Conservation (phyloP, 768 basidiomycete species). For the Paxillus ammoniavirescens region DNA sequence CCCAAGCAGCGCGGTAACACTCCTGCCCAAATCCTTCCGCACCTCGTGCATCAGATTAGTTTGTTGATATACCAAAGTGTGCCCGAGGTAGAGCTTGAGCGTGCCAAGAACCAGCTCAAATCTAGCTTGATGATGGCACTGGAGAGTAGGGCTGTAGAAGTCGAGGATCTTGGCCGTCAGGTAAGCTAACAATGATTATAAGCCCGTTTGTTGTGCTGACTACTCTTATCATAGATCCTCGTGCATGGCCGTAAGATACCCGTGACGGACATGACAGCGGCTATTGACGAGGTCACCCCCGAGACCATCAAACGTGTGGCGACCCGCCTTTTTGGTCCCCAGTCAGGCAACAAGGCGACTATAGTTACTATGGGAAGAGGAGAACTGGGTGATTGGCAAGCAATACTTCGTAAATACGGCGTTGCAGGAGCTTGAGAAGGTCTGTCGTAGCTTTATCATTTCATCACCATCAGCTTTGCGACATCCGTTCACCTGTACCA, state of each 20-base stretch:
- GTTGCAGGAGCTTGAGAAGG: slow-evolving; percentile 37
- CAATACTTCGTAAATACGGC: slow-evolving; percentile 68
- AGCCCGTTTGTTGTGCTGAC: neutral
- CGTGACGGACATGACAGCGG: slow-evolving; percentile 86
- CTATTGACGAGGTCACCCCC: slow-evolving; percentile 74
- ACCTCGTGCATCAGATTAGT: slow-evolving; percentile 87
- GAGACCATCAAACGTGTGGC: slow-evolving; percentile 77
- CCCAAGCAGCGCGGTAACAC: slow-evolving; percentile 58
- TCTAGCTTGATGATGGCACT: slow-evolving; percentile 92
- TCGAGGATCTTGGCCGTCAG: slow-evolving; percentile 91
- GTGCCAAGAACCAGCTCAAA: slow-evolving; percentile 96
- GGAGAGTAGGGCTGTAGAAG: slow-evolving; percentile 81
- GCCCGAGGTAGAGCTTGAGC: slow-evolving; percentile 64
- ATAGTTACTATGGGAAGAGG: slow-evolving; percentile 84
- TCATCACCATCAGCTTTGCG: neutral
- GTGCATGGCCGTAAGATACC: slow-evolving; percentile 85
- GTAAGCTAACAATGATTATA: slow-evolving; percentile 33
- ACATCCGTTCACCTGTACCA: neutral
- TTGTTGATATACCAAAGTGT: slow-evolving; percentile 70
- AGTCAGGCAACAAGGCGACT: slow-evolving; percentile 65
- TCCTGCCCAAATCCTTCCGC: slow-evolving; percentile 70
- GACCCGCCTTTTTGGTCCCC: slow-evolving; percentile 65
- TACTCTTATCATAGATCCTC: slow-evolving; percentile 51
- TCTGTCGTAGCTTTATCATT: neutral
- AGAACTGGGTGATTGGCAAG: slow-evolving; percentile 66